These are phyloP conservation scores for Spathaspora sp. DNA, from an alignment of 1,139 yeast species.

Conservation along the genomic window DNA sequence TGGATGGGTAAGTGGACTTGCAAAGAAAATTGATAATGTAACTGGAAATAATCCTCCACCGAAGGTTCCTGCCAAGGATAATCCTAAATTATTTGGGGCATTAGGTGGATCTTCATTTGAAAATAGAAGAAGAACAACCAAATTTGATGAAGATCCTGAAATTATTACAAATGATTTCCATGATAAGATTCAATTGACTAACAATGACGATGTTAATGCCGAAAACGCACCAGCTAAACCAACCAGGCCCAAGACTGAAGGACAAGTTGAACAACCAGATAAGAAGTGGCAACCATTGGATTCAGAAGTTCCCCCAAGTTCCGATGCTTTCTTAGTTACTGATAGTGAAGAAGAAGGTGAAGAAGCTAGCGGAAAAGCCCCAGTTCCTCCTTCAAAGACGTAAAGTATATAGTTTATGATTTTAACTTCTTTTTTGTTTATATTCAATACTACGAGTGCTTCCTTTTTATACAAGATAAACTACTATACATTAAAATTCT, in stretches of 20 bases:
- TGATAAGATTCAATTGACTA: constrained; percentile 52
- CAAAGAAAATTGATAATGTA: constrained; percentile 48
- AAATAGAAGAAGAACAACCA: constrained; percentile 28
- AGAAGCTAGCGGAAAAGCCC: constrained; percentile 7
- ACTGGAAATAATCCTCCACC: constrained; percentile 15
- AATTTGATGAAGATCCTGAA: constrained; percentile 57
- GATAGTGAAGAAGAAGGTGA: constrained; percentile 72
- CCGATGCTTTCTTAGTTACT: constrained; percentile 75
- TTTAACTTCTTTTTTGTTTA: not conserved
- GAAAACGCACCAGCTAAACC: constrained; percentile 47
- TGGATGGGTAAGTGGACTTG: constrained; percentile 77
- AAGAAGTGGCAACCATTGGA: constrained; percentile 64
- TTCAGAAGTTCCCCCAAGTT: constrained; percentile 56
- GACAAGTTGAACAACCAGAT: constrained; percentile 17
- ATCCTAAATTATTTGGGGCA: constrained; percentile 47
- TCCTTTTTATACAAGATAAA: not conserved
- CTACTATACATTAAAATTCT: not conserved
- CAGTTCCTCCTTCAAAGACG: constrained; percentile 8
- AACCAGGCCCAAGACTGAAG: constrained; percentile 11
- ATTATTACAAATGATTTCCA: constrained; percentile 53
- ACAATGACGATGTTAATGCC: constrained; percentile 29
- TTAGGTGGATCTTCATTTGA: constrained; percentile 47
- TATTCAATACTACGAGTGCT: constrained; percentile 1
- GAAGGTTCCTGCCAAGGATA: constrained; percentile 8
- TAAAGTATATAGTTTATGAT: not conserved